Evolutionary conservation across 2,329 filamentous ascomycete genomes (phyloP).

Genomic region (Acephala macrosclerotiorum): DNA sequence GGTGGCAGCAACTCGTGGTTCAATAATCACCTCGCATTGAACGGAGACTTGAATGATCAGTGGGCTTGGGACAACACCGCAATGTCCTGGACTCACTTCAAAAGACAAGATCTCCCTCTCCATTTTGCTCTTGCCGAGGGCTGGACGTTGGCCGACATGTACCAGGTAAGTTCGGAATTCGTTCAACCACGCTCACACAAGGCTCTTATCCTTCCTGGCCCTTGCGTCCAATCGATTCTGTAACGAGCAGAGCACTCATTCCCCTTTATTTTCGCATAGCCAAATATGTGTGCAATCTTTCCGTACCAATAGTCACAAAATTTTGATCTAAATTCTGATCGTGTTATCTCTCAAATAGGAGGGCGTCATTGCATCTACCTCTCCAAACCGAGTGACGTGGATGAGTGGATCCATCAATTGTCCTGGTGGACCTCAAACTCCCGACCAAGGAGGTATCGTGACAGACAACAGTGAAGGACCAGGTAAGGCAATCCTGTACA

Average conservation of each 20-base stretch:
- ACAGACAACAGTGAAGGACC: slow-evolving; percentile 55
- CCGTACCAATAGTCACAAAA: too few species aligned
- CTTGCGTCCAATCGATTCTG: too few species aligned
- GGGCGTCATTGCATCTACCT: slow-evolving; percentile 51
- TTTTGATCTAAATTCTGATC: not conserved
- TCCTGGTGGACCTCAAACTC: slow-evolving; percentile 50
- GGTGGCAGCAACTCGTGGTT: slow-evolving; percentile 60
- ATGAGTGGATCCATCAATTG: slow-evolving; percentile 54
- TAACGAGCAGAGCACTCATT: too few species aligned
- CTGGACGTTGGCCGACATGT: slow-evolving; percentile 64
- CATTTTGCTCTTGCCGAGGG: slow-evolving; percentile 63
- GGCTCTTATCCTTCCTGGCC: too few species aligned
- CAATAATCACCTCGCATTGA: slow-evolving; percentile 59
- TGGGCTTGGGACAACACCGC: slow-evolving; percentile 62
- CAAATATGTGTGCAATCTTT: too few species aligned
- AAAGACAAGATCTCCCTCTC: slow-evolving; percentile 58
- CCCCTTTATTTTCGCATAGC: too few species aligned
- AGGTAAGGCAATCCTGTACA: slow-evolving; percentile 34
- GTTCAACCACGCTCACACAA: too few species aligned
- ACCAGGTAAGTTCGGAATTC: slow-evolving; percentile 51
- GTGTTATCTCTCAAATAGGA: not conserved
- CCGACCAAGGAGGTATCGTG: slow-evolving; percentile 49
- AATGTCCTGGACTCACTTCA: slow-evolving; percentile 59
- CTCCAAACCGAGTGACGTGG: slow-evolving; percentile 54
- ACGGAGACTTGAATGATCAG: slow-evolving; percentile 57